Evolutionary conservation across 805 yeast species (phyloP), one percentile per base, ranked within the genome.

Genomic region (Hemisphaericaspora nanyangensis): DNA sequence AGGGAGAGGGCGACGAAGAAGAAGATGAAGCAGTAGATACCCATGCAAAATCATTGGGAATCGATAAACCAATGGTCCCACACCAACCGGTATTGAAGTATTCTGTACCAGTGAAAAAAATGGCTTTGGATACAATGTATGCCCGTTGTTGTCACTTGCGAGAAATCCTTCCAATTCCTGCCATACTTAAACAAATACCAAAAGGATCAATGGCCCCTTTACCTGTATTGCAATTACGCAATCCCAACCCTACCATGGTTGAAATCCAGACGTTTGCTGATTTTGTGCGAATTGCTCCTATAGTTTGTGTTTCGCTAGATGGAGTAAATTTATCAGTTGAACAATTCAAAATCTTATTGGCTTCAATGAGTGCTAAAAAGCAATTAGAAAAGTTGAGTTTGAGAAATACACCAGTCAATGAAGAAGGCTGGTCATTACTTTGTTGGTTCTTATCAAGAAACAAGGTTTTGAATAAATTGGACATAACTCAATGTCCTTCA

Each of bases 101-200:
- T 45, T 48, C 58, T 11, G 55, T 49, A 1, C 72, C 72, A 1
- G 58, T 65, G 10, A 54, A 65, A 44, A 68, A 66, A 39, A 68
- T 68, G 73, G 72, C 73, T 1, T 73, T 84, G 38, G 96, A 87
- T 50, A 74, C 79, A 33, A 70, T 91, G 53, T 90, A 90, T 61
- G 86, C 96, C 0, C 70, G 96, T 44, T 90, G 97, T 59, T 90
- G 97, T 57, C 97, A 90, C 59, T 66, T 90, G 42, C 70, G 97
- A 39, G 97, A 90, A 53, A 90, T 90, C 41, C 60, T 90, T 44
- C 97, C 97, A 1, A 88, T 90, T 36, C 90, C 95, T 2, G 89
- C 95, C 1, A 86, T 89, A 5, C 55, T 86, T 49, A 83, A 84
- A 52, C 74, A 68, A 43, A 72, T 90, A 45, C 85, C 86, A 1